Percentiles rank a stretch among this genome's conserved stretches.
Conservation (phyloP, 2,329 filamentous ascomycete genomes). For the Xylariaceae sp. region DNA sequence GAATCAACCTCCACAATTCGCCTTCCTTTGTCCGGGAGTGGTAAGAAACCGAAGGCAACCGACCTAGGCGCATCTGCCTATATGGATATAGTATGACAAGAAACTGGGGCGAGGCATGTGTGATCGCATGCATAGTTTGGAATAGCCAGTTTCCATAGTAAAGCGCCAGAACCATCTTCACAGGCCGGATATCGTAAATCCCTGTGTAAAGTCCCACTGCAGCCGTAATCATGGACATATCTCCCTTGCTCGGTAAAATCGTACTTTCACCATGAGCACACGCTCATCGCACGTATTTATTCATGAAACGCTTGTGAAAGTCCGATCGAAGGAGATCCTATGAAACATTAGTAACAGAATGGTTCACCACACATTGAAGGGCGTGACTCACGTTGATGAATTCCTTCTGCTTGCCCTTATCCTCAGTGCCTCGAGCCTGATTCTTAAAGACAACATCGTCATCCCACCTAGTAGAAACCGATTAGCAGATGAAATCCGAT, state of each 20-base stretch:
- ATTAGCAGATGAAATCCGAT: not conserved
- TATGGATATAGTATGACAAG: constrained; percentile 16
- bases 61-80: too few species aligned
- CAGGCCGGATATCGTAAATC: not conserved
- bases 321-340: constrained; percentile 86
- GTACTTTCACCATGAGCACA: not conserved
- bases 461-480: constrained; percentile 64
- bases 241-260: not conserved
- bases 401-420: constrained; percentile 81
- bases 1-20: constrained; percentile 26
- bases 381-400: constrained; percentile 78
- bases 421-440: constrained; percentile 89
- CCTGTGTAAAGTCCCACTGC: too few species aligned
- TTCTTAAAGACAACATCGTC: constrained; percentile 99
- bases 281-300: constrained; percentile 53
- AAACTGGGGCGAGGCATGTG: constrained; percentile 21
- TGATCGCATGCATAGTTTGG: constrained; percentile 4
- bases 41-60: too few species aligned
- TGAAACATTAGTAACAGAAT: constrained; percentile 24
- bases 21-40: constrained; percentile 10
- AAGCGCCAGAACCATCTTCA: not conserved
- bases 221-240: too few species aligned
- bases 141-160: not conserved
- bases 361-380: not conserved
- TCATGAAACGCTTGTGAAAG: constrained; percentile 98